phyloP scores from a whole-genome alignment of 805 yeast genomes.

The Kazachstania taianensis region DNA sequence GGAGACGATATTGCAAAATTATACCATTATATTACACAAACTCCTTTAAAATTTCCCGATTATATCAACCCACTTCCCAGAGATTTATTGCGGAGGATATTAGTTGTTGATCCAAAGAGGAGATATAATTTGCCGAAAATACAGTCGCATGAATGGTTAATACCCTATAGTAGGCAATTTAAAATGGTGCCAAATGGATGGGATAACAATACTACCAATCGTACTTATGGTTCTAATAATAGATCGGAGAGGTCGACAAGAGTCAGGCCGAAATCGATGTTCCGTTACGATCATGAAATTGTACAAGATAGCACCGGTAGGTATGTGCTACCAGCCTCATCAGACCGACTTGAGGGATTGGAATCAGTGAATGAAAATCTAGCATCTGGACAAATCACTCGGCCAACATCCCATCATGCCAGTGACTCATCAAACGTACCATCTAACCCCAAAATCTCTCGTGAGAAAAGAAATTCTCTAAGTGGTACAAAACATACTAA shows the following conservation, averaged over 20 bases:
- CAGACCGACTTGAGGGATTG: neutral
- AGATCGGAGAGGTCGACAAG: neutral
- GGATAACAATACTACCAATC: slow-evolving; percentile 39
- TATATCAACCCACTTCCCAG: slow-evolving; percentile 84
- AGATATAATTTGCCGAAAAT: slow-evolving; percentile 63
- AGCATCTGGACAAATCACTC: neutral
- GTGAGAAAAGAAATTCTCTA: neutral
- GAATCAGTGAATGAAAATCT: neutral
- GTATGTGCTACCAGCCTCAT: neutral
- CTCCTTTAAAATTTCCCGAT: slow-evolving; percentile 92
- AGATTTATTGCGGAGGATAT: slow-evolving; percentile 74
- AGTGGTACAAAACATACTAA: neutral
- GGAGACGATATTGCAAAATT: slow-evolving; percentile 87
- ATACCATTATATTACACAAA: slow-evolving; percentile 82
- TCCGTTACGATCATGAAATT: neutral
- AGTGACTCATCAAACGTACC: neutral
- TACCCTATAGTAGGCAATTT: slow-evolving; percentile 74
- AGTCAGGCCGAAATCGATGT: slow-evolving; percentile 3
- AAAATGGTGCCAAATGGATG: slow-evolving; percentile 82
- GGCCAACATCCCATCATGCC: neutral
- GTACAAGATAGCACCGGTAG: no score
- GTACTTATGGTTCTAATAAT: no score
- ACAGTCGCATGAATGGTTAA: slow-evolving; percentile 77
- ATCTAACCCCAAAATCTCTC: neutral
- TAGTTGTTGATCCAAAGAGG: slow-evolving; percentile 74